Base-by-base conservation (phyloP, 2,329 filamentous ascomycete genomes). In the Cladorrhinum sp. region DNA sequence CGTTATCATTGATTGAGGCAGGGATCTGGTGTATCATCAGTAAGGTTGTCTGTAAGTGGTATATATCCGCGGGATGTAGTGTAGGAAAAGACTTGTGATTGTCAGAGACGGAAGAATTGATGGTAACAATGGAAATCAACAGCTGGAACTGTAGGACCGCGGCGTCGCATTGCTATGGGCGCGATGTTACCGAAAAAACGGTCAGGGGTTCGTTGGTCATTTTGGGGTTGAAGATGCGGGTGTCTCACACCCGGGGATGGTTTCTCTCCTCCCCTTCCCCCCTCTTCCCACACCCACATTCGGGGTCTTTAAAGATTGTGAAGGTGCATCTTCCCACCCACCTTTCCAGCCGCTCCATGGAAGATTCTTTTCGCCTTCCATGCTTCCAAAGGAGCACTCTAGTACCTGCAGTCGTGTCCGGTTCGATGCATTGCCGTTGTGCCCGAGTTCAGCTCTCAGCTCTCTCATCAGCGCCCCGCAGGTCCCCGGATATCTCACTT, bases 301-400 rank as follows among this genome's bases (percentile, higher is more conserved):
- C 51, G 27, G 41, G 41, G n/a, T 55, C 27, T 36, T 41, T 55
- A 3, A 18, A 55, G 20, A 45, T 55, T 38, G 53, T 55, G 36
- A 41, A 27, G 36, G 38, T 24, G 32, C 18, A 24, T 49, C 55
- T 50, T 24, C 52, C 8, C 32, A 55, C 29, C 27, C 53, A 41
- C 53, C 38, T 22, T 56, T 20, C 38, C 24, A 22, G 22, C 32
- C 23, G 29, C 20, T 23, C 38, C 50, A 54, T 55, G 36, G 56
- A 63, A 61, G 53, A n/a, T 60, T 58, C 55, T 49, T 54, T 36
- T 48, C 41, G 38, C 25, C 51, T 58, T 63, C 61, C 49, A 60
- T 60, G 45, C 58, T 58, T 57, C 45, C n/a, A 36, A 18, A 45
- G 23, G 49, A 50, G 12, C 49, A 38, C 24, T 41, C 22, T 55